Evolutionary conservation across 495 filamentous ascomycete genomes (phyloP), one percentile per base, ranked within the genome.

Genomic region (Annulohypoxylon maeteangense): DNA sequence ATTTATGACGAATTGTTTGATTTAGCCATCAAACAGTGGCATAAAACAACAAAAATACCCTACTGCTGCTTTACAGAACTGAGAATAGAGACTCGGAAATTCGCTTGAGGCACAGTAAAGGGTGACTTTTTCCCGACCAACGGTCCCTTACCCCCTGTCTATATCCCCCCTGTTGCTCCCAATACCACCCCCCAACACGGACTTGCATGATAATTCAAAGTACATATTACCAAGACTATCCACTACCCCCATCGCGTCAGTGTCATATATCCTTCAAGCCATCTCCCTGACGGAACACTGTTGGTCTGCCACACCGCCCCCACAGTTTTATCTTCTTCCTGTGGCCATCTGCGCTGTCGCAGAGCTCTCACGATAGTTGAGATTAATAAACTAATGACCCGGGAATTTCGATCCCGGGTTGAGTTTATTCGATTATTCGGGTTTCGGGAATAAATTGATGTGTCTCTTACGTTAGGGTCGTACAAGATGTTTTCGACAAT

Each of bases 191-290:
- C 53, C 55, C 65, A 51, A 70, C 54, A 60, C 53, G 48, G 59
- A 50, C 69, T 75, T 74, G 75, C 73, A 77, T 77, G 68, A 75
- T 65, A 70, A 70, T 74, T 68, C 68, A 70, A 62, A 66, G 62
- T 66, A 63, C 66, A 63, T 69, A 68, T 68, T 67, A 68, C 62
- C 74, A 69, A 65, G 69, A 64, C 66, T 68, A 56, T 70, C 69
- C 60, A 71, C 69, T 68, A 64, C 60, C 65, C 69, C 73, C 67
- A 74, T 77, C 72, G 70, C 68, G 67, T 71, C 67, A 70, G 67
- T 69, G 60, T 67, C 74, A 71, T 75, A 74, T 75, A 77, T 74
- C 70, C 73, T 51, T 71, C 68, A 67, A 56, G 44, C 62, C 60
- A 74, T 71, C 71, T 72, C 68, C 75, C 57, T 72, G 67, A 74